A percentile compares a stretch with the other conserved stretches of the same genome.
Conservation (phyloP, 345 rosid species). For the Isatis tinctoria region DNA sequence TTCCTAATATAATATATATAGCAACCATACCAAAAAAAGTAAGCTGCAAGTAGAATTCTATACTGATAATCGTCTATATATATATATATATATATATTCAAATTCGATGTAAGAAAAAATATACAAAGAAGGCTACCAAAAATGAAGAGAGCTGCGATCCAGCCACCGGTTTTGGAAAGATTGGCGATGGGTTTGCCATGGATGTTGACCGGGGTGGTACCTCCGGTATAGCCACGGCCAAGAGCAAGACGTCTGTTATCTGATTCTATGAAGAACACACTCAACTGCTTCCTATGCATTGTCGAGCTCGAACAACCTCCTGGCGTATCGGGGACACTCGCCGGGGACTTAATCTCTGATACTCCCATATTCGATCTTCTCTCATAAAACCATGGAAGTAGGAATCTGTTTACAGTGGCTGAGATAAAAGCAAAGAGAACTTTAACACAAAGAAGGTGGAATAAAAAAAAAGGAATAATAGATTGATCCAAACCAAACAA, state of each 20-base stretch:
- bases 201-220: constrained; percentile 77
- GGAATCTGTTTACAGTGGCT: not conserved
- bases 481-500: not conserved
- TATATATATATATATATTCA: not conserved
- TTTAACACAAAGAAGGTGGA: too few species aligned
- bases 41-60: not conserved
- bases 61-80: not conserved
- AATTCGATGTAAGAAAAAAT: not conserved
- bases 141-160: constrained; percentile 87
- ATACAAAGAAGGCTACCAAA: constrained; percentile 45
- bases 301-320: constrained; percentile 30
- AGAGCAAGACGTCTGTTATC: constrained; percentile 72
- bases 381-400: constrained; percentile 7
- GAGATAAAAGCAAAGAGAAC: not conserved
- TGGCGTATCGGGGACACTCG: constrained; percentile 37
- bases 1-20: constrained; percentile 42
- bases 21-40: constrained; percentile 1
- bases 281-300: constrained; percentile 57
- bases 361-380: constrained; percentile 36
- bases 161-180: constrained; percentile 86
- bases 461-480: not conserved
- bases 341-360: constrained; percentile 60
- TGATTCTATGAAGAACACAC: constrained; percentile 66
- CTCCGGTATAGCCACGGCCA: constrained; percentile 82
- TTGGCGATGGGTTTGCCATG: constrained; percentile 76